These are phyloP conservation scores for Paecilomyces niveus DNA, from an alignment of 2,329 filamentous ascomycete genomes.

Conservation along the genomic window DNA sequence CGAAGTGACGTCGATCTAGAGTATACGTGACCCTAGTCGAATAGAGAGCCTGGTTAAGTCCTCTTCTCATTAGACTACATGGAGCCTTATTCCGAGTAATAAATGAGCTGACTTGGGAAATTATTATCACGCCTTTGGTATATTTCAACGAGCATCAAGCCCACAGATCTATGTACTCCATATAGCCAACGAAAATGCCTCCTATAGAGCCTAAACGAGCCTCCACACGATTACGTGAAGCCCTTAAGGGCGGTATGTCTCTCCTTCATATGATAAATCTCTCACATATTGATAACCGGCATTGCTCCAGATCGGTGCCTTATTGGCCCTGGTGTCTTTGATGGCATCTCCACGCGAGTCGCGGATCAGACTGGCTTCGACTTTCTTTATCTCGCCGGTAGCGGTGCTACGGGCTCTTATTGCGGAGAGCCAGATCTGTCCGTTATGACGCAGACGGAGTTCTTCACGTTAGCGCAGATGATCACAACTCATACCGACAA, in stretches of 20 bases:
- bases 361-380: constrained; percentile 9
- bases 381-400: constrained; percentile 39
- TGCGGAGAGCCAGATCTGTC: constrained; percentile 28
- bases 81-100: too few species aligned
- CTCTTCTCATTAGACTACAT: background rate
- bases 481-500: constrained; percentile 35
- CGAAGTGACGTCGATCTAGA: background rate
- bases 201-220: background rate
- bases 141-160: background rate
- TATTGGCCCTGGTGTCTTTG: constrained; percentile 31
- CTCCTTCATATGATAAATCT: background rate
- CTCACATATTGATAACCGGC: background rate
- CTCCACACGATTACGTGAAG: background rate
- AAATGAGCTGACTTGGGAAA: too few species aligned
- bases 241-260: background rate
- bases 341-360: constrained; percentile 17
- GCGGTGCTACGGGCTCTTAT: constrained; percentile 31
- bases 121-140: too few species aligned
- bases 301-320: background rate
- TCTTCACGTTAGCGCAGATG: constrained; percentile 40
- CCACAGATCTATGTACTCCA: background rate
- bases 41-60: background rate
- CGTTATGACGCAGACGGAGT: constrained; percentile 38
- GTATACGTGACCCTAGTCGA: background rate
- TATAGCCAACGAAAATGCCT: background rate